Percentiles rank a stretch among this genome's conserved stretches.
Evolutionary conservation across 352 stramenopile species (phyloP).

Genomic region (Phytopythium cucurbitacearum): DNA sequence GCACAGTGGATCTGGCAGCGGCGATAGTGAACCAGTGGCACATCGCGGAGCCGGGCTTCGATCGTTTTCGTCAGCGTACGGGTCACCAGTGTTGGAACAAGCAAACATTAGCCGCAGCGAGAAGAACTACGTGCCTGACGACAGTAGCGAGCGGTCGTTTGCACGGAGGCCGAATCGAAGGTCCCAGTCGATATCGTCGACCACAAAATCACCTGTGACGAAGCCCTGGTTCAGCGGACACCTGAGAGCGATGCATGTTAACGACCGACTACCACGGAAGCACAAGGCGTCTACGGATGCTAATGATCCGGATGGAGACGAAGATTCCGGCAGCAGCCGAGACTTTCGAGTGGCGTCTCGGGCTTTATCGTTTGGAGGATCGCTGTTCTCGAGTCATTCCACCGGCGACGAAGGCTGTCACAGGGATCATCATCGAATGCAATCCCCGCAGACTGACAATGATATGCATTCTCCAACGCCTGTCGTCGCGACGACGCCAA

Average conservation of each 20-base stretch:
- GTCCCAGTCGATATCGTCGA: slow-evolving; percentile 19
- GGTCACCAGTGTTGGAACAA: not conserved
- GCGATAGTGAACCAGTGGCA: not conserved
- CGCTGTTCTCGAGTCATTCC: not conserved
- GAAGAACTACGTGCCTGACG: not conserved
- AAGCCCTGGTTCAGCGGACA: slow-evolving; percentile 67
- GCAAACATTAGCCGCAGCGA: not conserved
- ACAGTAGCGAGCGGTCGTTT: slow-evolving; percentile 1
- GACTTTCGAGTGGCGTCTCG: slow-evolving; percentile 6
- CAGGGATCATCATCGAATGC: not conserved
- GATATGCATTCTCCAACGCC: too few relatives aligned
- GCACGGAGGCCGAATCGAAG: not conserved
- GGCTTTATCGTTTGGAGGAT: not conserved
- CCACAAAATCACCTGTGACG: slow-evolving; percentile 14
- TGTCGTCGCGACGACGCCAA: too few relatives aligned
- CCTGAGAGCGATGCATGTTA: slow-evolving; percentile 65
- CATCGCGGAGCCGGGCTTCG: not conserved
- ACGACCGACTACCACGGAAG: slow-evolving; percentile 50
- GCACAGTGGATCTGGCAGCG: not conserved
- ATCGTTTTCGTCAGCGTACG: not conserved
- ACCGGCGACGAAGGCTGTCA: not conserved
- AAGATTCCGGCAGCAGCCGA: slow-evolving; percentile 14
- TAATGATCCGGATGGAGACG: slow-evolving; percentile 21
- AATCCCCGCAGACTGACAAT: not conserved
- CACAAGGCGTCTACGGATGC: slow-evolving; percentile 21